Percentiles rank a stretch among this genome's conserved stretches.
Evolutionary conservation across 371 early-diverging fungal species (phyloP).

Genomic region (Gilbertella persicaria): DNA sequence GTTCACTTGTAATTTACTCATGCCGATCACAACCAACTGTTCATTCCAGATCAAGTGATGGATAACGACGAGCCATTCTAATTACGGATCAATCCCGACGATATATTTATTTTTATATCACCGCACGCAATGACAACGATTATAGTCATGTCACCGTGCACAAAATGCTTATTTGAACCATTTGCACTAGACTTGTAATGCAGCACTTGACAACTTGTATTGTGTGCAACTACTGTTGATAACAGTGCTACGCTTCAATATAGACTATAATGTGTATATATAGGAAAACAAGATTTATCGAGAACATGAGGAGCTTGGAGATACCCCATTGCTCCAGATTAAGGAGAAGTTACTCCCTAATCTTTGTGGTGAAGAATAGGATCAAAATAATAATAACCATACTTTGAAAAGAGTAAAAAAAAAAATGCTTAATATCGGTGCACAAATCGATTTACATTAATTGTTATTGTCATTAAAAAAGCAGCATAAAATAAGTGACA

Average conservation of each 20-base stretch:
- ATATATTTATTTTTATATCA: neutral
- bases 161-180: constrained; percentile 5
- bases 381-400: no score
- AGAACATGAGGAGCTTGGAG: neutral
- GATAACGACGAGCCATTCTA: neutral
- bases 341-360: no score
- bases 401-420: no score
- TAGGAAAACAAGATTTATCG: neutral
- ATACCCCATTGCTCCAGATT: no score
- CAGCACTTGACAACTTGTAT: constrained; percentile 2
- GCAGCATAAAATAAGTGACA: no score
- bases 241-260: no score
- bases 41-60: neutral
- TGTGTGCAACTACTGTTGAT: neutral
- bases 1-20: constrained; percentile 3
- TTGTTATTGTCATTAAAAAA: no score
- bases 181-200: neutral
- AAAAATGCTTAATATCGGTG: no score
- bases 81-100: constrained; percentile 9
- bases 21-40: neutral
- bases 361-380: no score
- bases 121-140: neutral
- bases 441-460: no score
- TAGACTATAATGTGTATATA: neutral
- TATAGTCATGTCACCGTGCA: constrained; percentile 7